Evolutionary conservation across 192 early-diverging fungal species (phyloP).

Genomic region (Martensiomyces pterosporus): DNA sequence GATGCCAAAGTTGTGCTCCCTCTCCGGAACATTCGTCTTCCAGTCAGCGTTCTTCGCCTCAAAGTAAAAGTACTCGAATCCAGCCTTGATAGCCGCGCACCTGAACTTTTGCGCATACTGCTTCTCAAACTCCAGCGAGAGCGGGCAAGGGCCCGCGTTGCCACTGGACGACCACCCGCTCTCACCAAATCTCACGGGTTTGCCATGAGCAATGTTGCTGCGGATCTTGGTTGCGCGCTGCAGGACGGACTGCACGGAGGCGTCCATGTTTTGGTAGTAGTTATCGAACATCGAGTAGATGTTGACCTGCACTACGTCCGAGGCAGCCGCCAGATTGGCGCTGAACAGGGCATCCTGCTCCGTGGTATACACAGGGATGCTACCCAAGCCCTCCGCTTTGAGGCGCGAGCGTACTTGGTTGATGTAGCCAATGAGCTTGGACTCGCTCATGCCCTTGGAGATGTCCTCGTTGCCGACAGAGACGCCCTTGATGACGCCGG

Average conservation of each 20-base stretch:
- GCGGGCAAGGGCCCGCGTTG: conserved; percentile 28
- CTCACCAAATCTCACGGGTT: conserved; percentile 37
- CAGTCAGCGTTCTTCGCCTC: conserved; percentile 48
- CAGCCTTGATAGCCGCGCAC: conserved; percentile 21
- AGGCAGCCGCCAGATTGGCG: conserved; percentile 18
- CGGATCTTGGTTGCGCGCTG: conserved; percentile 28
- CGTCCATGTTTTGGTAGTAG: conserved; percentile 16
- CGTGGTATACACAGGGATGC: conserved; percentile 43
- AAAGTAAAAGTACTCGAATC: conserved; percentile 47
- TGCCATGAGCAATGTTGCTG: conserved; percentile 31
- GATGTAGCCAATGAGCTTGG: conserved; percentile 39
- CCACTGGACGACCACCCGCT: conserved; percentile 42
- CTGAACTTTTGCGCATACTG: conserved; percentile 32
- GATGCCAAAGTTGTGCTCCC: conserved; percentile 47
- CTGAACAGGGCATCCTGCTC: conserved; percentile 39
- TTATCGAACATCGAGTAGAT: conserved; percentile 44
- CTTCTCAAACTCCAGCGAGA: conserved; percentile 26
- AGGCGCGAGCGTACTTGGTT: conserved; percentile 38
- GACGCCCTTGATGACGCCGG: conserved; percentile 30
- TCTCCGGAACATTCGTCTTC: conserved; percentile 17
- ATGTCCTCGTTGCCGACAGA: conserved; percentile 30
- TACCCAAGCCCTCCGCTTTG: conserved; percentile 32
- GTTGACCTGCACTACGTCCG: conserved; percentile 45
- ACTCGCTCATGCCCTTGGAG: conserved; percentile 39
- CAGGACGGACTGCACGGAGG: conserved; percentile 37